A percentile compares a stretch with the other conserved stretches of the same genome.
Evolutionary conservation across 2,329 filamentous ascomycete genomes (phyloP).

Genomic region (Fusarium sp.): DNA sequence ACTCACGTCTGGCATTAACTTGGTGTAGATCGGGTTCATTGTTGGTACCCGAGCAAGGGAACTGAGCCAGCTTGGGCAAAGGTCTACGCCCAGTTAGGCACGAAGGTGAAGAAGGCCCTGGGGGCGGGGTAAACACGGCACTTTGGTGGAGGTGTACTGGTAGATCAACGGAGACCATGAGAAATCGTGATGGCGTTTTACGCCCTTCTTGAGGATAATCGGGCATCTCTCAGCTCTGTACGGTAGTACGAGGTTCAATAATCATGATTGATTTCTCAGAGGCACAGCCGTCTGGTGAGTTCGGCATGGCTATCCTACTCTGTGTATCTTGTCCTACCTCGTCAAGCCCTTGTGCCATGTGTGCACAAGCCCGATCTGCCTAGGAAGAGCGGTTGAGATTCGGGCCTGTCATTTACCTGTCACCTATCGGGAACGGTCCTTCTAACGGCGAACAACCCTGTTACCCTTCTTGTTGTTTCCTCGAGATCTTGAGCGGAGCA

Average conservation of each 20-base stretch:
- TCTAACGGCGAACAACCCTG: constrained; percentile 16
- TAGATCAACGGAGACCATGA: constrained; percentile 32
- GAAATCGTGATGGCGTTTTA: constrained; percentile 10
- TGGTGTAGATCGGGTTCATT: constrained; percentile 27
- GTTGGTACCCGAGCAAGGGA: constrained; percentile 30
- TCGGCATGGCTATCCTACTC: constrained; percentile 16
- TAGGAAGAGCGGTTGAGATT: not conserved
- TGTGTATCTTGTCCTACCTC: constrained; percentile 19
- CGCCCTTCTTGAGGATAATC: constrained; percentile 20
- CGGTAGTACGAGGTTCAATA: constrained; percentile 2
- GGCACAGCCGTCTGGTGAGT: constrained; percentile 7
- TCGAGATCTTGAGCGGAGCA: constrained; percentile 12
- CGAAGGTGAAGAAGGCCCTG: constrained; percentile 6
- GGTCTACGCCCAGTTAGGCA: constrained; percentile 25
- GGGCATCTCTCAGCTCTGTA: constrained; percentile 21
- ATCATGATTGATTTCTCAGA: not conserved
- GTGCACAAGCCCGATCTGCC: constrained; percentile 12
- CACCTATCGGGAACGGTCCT: constrained; percentile 4
- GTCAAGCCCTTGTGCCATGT: constrained; percentile 23
- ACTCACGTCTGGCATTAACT: constrained; percentile 13
- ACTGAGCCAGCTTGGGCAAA: constrained; percentile 27
- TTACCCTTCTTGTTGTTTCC: constrained; percentile 26
- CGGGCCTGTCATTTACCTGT: constrained; percentile 16
- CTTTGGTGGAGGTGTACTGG: constrained; percentile 33
- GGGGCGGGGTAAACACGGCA: constrained; percentile 24